phyloP scores from a whole-genome alignment of 2,329 filamentous ascomycete species.

The Domatiomyces globalis region DNA sequence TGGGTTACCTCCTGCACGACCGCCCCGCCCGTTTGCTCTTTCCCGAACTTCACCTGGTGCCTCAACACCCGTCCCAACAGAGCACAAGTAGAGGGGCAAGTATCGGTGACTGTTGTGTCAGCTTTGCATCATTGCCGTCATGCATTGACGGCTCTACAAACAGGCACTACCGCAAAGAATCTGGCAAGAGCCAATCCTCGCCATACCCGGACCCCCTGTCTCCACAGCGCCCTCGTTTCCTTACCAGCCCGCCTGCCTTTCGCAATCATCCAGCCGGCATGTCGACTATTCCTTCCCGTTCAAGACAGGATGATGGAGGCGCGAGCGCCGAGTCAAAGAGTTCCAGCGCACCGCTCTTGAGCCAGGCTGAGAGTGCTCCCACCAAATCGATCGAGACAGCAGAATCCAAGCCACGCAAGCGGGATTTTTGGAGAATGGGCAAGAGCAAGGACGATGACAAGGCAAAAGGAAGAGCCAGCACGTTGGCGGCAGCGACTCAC shows the following conservation, averaged over 20 bases:
- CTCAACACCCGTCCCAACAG: background rate
- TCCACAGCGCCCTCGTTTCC: background rate
- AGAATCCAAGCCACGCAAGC: conserved; percentile 35
- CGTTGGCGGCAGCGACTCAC: conserved; percentile 4
- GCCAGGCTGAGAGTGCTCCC: conserved; percentile 1
- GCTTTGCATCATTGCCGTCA: background rate
- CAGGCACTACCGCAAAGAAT: background rate
- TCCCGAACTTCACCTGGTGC: background rate
- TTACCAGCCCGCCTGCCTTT: background rate
- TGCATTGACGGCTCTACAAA: background rate
- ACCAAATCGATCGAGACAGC: background rate
- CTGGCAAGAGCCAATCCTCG: background rate
- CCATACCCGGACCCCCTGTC: too few species aligned
- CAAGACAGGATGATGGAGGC: background rate
- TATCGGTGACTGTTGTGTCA: background rate
- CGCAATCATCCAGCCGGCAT: background rate
- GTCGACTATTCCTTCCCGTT: background rate
- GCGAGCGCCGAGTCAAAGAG: conserved; percentile 14
- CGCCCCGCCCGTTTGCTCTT: background rate
- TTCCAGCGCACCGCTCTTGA: conserved; percentile 11
- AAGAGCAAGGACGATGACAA: conserved; percentile 42
- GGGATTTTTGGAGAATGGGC: conserved; percentile 46
- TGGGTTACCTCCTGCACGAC: background rate
- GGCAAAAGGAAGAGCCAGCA: conserved; percentile 15
- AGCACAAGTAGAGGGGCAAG: background rate